phyloP scores from a whole-genome alignment of 1,284 basidiomycete genomes.

The Anthracocystis panici-leucophaei region DNA sequence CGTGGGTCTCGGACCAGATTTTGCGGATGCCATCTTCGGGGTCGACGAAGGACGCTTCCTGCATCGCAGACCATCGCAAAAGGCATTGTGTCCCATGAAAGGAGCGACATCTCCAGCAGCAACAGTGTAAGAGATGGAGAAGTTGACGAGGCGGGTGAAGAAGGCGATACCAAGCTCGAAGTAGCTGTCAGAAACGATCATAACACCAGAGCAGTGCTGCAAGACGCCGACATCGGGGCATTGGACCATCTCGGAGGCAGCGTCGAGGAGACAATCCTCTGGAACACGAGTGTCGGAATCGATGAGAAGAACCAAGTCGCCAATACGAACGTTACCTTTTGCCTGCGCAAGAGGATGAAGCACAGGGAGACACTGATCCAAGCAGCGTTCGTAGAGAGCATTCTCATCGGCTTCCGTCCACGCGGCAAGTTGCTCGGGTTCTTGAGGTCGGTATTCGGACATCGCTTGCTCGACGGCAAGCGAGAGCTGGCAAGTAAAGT shows the following conservation, averaged over 20 bases:
- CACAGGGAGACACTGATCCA: constrained; percentile 71
- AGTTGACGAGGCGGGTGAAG: constrained; percentile 72
- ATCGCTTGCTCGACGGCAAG: constrained; percentile 81
- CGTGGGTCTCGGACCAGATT: constrained; percentile 84
- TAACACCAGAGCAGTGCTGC: constrained; percentile 83
- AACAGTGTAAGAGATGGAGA: constrained; percentile 71
- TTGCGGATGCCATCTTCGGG: constrained; percentile 76
- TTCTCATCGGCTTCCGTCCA: constrained; percentile 52
- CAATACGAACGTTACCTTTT: constrained; percentile 56
- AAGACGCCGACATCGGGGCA: constrained; percentile 83
- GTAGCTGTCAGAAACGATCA: constrained; percentile 86
- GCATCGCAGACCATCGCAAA: constrained; percentile 85
- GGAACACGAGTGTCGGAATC: constrained; percentile 88
- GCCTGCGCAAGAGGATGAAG: constrained; percentile 69
- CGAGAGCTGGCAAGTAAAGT: constrained; percentile 81
- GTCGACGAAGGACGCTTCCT: constrained; percentile 82
- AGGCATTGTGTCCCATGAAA: constrained; percentile 89
- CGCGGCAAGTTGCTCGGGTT: constrained; percentile 5
- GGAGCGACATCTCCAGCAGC: constrained; percentile 72
- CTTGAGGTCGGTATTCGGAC: constrained; percentile 32
- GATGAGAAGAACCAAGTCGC: constrained; percentile 58
- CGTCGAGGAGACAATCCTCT: constrained; percentile 85
- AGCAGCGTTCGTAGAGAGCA: constrained; percentile 38
- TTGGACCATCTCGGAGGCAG: constrained; percentile 82
- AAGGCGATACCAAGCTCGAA: constrained; percentile 87